phyloP scores from a whole-genome alignment of 1,284 basidiomycete genomes.

The Boletus sp. region DNA sequence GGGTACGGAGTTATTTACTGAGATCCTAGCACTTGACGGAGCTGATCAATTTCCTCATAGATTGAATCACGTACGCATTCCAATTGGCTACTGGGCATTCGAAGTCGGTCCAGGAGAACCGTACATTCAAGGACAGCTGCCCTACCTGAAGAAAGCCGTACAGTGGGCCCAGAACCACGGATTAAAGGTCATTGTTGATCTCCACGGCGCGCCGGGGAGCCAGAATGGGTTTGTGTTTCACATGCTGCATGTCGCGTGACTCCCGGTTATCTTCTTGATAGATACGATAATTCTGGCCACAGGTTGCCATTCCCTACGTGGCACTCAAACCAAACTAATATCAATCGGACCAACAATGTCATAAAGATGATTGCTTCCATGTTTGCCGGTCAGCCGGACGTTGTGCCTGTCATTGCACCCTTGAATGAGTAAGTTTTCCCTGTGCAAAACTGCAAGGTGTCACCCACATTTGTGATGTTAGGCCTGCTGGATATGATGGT shows the following conservation, averaged over 20 bases:
- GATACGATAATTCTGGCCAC: constrained; percentile 87
- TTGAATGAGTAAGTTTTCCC: constrained; percentile 63
- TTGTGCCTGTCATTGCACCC: constrained; percentile 72
- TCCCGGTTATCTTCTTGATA: constrained; percentile 25
- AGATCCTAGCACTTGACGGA: not conserved
- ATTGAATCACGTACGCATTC: constrained; percentile 82
- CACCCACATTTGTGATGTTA: constrained; percentile 29
- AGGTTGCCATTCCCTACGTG: constrained; percentile 62
- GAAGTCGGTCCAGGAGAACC: constrained; percentile 79
- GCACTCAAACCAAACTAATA: constrained; percentile 64
- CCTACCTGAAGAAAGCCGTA: constrained; percentile 71
- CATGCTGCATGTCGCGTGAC: not conserved
- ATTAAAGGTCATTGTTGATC: constrained; percentile 79
- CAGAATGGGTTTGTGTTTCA: constrained; percentile 64
- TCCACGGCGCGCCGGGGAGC: constrained; percentile 82
- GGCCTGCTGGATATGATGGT: constrained; percentile 75
- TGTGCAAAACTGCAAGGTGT: not conserved
- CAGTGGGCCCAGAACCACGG: constrained; percentile 74
- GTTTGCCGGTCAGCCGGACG: constrained; percentile 52
- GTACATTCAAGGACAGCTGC: constrained; percentile 76
- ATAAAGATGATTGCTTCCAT: constrained; percentile 61
- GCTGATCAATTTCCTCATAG: constrained; percentile 33
- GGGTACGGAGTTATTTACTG: constrained; percentile 43
- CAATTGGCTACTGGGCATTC: constrained; percentile 92
- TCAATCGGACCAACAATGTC: constrained; percentile 67